phyloP scores from a whole-genome alignment of 768 basidiomycete species.

The Kwoniella pini region DNA sequence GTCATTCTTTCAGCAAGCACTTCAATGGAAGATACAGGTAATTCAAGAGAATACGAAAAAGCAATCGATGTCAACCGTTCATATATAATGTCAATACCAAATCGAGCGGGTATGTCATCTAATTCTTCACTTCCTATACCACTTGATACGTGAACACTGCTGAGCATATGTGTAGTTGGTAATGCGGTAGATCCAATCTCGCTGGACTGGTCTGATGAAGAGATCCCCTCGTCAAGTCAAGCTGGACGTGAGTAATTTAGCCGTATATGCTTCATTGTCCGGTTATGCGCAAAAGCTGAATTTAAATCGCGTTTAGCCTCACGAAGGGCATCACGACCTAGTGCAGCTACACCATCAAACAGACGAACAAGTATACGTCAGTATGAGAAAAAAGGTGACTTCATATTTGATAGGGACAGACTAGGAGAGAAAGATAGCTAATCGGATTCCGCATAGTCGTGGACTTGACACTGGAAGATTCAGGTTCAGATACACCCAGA shows the following conservation, averaged over 20 bases:
- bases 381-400: too few relatives aligned
- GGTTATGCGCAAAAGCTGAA: conserved; percentile 2
- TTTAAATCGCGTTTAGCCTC: not conserved
- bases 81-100: too few relatives aligned
- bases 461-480: not conserved
- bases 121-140: not conserved
- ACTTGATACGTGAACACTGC: too few relatives aligned
- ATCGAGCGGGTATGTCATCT: too few relatives aligned
- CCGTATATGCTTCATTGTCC: not conserved
- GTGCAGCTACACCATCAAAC: not conserved
- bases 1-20: too few relatives aligned
- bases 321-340: not conserved
- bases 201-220: conserved; percentile 15
- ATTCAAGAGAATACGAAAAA: too few relatives aligned
- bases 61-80: too few relatives aligned
- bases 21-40: too few relatives aligned
- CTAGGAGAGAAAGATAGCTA: not conserved
- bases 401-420: not conserved
- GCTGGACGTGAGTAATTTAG: conserved; percentile 17
- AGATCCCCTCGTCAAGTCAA: conserved; percentile 3
- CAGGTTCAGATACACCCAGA: not conserved
- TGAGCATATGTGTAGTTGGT: too few relatives aligned
- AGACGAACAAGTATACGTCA: not conserved
- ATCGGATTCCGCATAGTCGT: not conserved
- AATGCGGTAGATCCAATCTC: conserved; percentile 6